Evolutionary conservation across 2,329 filamentous ascomycete species (phyloP), one percentile per base, ranked within the genome.

Genomic region (Cladosporium oxysporum): DNA sequence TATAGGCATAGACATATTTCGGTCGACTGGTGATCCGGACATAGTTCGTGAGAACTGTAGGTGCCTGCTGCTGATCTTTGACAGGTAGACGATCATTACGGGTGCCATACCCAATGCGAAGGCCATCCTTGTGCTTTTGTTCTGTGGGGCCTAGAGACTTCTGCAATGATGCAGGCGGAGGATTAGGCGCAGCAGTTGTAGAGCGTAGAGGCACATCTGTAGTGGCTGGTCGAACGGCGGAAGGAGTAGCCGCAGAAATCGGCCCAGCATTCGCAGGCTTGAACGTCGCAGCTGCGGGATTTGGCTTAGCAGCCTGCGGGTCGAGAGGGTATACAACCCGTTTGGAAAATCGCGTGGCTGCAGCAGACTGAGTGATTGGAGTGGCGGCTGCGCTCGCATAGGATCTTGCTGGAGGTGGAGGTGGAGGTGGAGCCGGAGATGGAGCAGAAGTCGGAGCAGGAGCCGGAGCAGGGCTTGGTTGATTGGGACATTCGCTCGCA

Each of bases 21-120:
- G 67, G 67, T 8, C 33, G 44, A 5, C 62, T n/a, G 3, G 2
- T 14, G 10, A 70, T 57, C 1, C 7, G 23, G 44, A 70, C 21
- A 14, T 63, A 59, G 47, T 70, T 70, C 41, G 68, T 67, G 10
- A 26, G 23, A 26, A 26, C 23, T 26, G 23, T 26, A 26, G 23
- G 23, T 26, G 23, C 23, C 23, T 26, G 23, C 23, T 26, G 23
- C 23, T n/a, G n/a, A n/a, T n/a, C n/a, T n/a, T 26, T 26, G 23
- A 26, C 23, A 26, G 23, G 23, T 26, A 26, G 23, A 26, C 23
- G 23, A 26, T 26, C 23, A 26, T 26, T 26, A 26, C 23, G 23
- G 1, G 23, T 55, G 26, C 52, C 52, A 14, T n/a, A 31, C 5
- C 29, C 52, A 8, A 57, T 35, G 26, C 52, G 52, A 14, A 12